These are phyloP conservation scores for Chytriomyces hyalinus DNA, from an alignment of 192 early-diverging fungal genomes.

Conservation along the genomic window DNA sequence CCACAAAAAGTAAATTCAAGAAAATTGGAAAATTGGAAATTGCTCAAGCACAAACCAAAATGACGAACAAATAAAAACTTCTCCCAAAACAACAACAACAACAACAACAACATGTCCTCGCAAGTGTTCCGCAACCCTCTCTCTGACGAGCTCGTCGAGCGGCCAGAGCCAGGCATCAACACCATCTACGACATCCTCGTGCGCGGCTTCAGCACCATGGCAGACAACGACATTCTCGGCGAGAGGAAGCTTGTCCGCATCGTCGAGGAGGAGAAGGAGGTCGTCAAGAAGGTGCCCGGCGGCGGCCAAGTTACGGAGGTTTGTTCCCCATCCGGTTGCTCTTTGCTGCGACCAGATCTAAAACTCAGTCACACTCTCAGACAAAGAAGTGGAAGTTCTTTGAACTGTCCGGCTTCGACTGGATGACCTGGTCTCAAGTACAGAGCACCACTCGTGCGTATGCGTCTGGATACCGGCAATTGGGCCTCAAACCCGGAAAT, in stretches of 20 bases:
- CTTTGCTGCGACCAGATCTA: no score
- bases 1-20: no score
- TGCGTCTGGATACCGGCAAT: slow-evolving; percentile 74
- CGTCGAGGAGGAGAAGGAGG: slow-evolving; percentile 74
- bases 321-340: no score
- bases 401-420: slow-evolving; percentile 76
- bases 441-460: slow-evolving; percentile 55
- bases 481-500: slow-evolving; percentile 55
- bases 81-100: no score
- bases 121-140: neutral
- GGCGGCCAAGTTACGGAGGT: slow-evolving; percentile 54
- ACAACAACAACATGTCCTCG: neutral
- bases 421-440: slow-evolving; percentile 78
- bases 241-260: slow-evolving; percentile 66
- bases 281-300: slow-evolving; percentile 52
- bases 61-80: no score
- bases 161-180: slow-evolving; percentile 14
- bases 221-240: slow-evolving; percentile 52
- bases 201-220: neutral
- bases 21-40: no score
- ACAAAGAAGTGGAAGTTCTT: slow-evolving; percentile 71
- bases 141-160: neutral
- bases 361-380: slow-evolving; percentile 65
- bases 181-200: slow-evolving; percentile 10
- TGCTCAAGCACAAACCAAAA: no score